Evolutionary conservation across 257 asterid species (phyloP), one percentile per base, ranked within the genome.

Genomic region (Ilex asprella): DNA sequence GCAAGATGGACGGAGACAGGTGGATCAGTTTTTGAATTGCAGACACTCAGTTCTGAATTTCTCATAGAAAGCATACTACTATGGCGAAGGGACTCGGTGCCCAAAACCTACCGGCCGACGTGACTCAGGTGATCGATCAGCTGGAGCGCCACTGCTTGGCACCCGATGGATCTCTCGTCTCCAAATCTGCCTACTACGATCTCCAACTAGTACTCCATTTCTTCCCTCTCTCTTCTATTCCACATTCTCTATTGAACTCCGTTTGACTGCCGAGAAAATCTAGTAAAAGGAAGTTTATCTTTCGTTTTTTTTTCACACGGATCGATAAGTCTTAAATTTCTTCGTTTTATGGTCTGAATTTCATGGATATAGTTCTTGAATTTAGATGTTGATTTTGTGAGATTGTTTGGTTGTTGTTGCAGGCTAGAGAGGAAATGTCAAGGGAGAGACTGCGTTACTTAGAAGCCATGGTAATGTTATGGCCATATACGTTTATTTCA

Each of bases 391-490:
- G 27, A 21, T 35, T 35, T 35, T 35, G 5, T 35, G 8, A 3
- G 41, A 35, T 35, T 35, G 41, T 35, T 35, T 35, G 41, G 8
- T 35, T 35, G 31, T 3, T 65, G 58, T 83, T 21, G 91, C 81
- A 92, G 97, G 99, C 97, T 30, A 85, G 95, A 66, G 99, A 86
- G 68, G 99, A 92, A 39, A 92, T 92, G 99, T 83, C 88, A 56
- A 89, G 82, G 59, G 99, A 92, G 86, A 82, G 99, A 66, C 97
- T 89, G 75, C 97, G 95, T 0, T 89, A 89, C 76, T 78, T 89
- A 78, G 97, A 92, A 76, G 75, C 95, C 31, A 51, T 89, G 89
- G 99, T 92, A 85, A 39, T 35, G 41, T 35, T 35, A 35, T 35
- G 41, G 5, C 8, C 41, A 35, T 35, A 35, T 8, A 35, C 41